These are phyloP conservation scores for Elsinoe batatas DNA, from an alignment of 2,329 filamentous ascomycete genomes.

Conservation along the genomic window DNA sequence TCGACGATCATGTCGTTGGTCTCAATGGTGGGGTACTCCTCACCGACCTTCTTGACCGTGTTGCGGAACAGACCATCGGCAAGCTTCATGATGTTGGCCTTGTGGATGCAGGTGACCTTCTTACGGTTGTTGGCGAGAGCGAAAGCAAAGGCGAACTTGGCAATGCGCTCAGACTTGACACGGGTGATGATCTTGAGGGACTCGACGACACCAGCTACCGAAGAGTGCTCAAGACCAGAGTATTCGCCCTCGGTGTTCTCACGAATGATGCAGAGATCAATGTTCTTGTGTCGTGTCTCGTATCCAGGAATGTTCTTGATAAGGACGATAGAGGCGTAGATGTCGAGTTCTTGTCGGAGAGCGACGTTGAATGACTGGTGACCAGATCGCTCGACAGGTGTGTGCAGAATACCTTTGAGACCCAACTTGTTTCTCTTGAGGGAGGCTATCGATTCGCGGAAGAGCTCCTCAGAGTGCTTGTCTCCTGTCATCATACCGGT, in stretches of 20 bases:
- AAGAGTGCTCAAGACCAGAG: slow-evolving; percentile 97
- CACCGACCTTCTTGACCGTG: slow-evolving; percentile 86
- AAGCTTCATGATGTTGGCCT: slow-evolving; percentile 99
- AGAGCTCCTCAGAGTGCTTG: slow-evolving; percentile 86
- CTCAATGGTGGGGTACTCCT: slow-evolving; percentile 93
- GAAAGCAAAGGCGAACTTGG: slow-evolving; percentile 97
- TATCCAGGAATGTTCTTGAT: slow-evolving; percentile 99
- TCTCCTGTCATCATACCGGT: slow-evolving; percentile 77
- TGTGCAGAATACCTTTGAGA: slow-evolving; percentile 97
- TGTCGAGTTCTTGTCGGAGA: slow-evolving; percentile 97
- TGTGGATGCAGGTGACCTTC: slow-evolving; percentile 99
- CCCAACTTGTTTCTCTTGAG: slow-evolving; percentile 98
- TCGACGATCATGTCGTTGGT: slow-evolving; percentile 99
- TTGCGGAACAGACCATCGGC: slow-evolving; percentile 97
- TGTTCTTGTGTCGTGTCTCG: slow-evolving; percentile 90
- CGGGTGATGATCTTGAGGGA: slow-evolving; percentile 99
- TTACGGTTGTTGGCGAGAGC: slow-evolving; percentile 97
- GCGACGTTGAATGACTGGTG: slow-evolving; percentile 99
- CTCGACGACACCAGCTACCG: slow-evolving; percentile 90
- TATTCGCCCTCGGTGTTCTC: slow-evolving; percentile 99
- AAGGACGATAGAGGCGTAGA: slow-evolving; percentile 94
- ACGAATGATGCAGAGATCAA: slow-evolving; percentile 98
- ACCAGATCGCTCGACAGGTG: slow-evolving; percentile 88
- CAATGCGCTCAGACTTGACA: slow-evolving; percentile 97
- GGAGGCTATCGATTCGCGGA: slow-evolving; percentile 89